Evolutionary conservation across 2,329 filamentous ascomycete species (phyloP), one percentile per base, ranked within the genome.

Genomic region (Colletotrichum sp.): DNA sequence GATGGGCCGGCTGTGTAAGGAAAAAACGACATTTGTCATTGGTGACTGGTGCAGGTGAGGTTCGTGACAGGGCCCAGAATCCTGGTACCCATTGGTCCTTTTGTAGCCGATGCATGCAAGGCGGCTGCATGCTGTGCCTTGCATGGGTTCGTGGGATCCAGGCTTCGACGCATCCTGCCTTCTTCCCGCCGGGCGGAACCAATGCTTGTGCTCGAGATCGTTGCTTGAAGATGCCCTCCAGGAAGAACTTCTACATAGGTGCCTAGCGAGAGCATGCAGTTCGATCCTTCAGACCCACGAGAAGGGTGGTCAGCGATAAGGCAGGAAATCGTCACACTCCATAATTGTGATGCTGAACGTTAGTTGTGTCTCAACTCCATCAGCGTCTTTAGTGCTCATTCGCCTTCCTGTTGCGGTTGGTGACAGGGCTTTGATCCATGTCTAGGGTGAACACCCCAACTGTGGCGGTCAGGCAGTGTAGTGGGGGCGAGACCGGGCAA

Each of bases 291-390:
- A 32, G 57, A 36, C 19, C 55, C 71, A 69, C 39, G 29, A 30
- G 49, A 11, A 12, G 65, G 65, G 71, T 73, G 71, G 71, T 69
- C 71, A 73, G 71, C 71, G 57, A 73, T 69, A 69, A 73, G 71
- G 30, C 71, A 7, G 25, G 30, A 15, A 2, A 25, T 11, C n/a
- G 6, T 34, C 34, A 4, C 8, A 11, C 5, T 13, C 22, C 16
- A 22, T 16, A 9, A 44, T 49, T 27, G 29, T 72, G 25, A 6
- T 7, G 6, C 29, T 34, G 36, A 22, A 36, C 52, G 15, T 49
- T 22, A 27, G 34, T n/a, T 25, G 2, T 36, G 29, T 49, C 25
- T 44, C 13, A 22, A n/a, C 27, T 63, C 39, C 30, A 16, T 19
- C n/a, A 11, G 36, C 36, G 16, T 15, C 29, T 69, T 19, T 27